A percentile compares a stretch with the other conserved stretches of the same genome.
These are phyloP conservation scores for Macaranga tanarius DNA, from an alignment of 441 rosid genomes.

Conservation along the genomic window DNA sequence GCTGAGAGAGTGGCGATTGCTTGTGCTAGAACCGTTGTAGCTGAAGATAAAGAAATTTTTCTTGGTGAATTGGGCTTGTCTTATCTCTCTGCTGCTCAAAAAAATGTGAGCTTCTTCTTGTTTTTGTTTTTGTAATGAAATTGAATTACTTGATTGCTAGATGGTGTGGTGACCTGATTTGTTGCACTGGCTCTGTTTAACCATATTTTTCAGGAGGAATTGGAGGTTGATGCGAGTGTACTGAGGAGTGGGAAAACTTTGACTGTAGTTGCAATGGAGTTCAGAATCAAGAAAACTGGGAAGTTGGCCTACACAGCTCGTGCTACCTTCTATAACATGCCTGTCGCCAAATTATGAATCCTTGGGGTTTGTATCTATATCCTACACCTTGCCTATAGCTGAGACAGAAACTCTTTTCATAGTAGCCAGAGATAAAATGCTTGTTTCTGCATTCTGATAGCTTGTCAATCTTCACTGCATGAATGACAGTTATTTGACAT, in stretches of 20 bases:
- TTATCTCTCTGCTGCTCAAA: slow-evolving; percentile 58
- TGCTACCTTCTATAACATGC: slow-evolving; percentile 61
- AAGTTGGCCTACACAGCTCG: slow-evolving; percentile 51
- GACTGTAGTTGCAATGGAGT: slow-evolving; percentile 53
- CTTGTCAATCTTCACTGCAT: no score
- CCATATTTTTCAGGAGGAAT: slow-evolving; percentile 35
- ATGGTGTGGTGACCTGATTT: no score
- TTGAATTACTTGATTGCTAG: background rate
- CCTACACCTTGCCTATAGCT: background rate
- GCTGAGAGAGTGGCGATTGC: slow-evolving; percentile 67
- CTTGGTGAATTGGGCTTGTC: slow-evolving; percentile 73
- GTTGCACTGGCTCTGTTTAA: no score
- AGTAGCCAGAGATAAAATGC: no score
- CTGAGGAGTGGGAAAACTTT: slow-evolving; percentile 71
- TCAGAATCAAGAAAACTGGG: slow-evolving; percentile 51
- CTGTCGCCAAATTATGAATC: slow-evolving; percentile 53
- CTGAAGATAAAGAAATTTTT: slow-evolving; percentile 56
- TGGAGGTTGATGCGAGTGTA: slow-evolving; percentile 59
- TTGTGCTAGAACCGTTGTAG: slow-evolving; percentile 62
- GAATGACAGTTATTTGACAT: no score
- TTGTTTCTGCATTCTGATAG: background rate
- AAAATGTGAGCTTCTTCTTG: slow-evolving; percentile 2
- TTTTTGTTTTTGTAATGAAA: background rate
- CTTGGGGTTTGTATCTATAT: background rate
- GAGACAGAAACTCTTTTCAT: no score